phyloP scores from a whole-genome alignment of 495 filamentous ascomycete species.

The Talaromyces adpressus region DNA sequence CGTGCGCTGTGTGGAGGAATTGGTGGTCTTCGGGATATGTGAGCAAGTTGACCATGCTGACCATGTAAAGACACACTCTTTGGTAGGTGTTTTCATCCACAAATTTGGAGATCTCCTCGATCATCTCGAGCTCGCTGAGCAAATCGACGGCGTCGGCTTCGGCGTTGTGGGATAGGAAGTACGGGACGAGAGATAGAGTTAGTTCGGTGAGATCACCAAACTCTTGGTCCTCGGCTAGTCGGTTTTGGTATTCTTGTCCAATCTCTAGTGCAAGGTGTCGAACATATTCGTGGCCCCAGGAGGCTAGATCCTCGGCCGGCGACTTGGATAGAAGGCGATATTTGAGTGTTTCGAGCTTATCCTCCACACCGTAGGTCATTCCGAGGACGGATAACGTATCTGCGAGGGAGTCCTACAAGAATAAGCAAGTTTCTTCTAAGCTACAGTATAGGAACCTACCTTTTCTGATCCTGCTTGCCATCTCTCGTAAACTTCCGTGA shows the following conservation, averaged over 20 bases:
- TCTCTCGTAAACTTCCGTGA: slow-evolving; percentile 78
- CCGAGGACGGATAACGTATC: slow-evolving; percentile 96
- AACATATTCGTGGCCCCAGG: slow-evolving; percentile 98
- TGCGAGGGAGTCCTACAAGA: slow-evolving; percentile 63
- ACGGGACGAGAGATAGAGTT: slow-evolving; percentile 76
- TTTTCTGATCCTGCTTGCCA: slow-evolving; percentile 82
- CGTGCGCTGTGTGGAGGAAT: slow-evolving; percentile 84
- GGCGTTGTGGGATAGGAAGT: slow-evolving; percentile 94
- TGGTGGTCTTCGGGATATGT: slow-evolving; percentile 95
- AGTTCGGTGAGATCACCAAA: slow-evolving; percentile 73
- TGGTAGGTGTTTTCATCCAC: slow-evolving; percentile 91
- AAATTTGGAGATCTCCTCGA: slow-evolving; percentile 81
- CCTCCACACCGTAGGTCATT: slow-evolving; percentile 98
- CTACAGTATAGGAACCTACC: slow-evolving; percentile 30
- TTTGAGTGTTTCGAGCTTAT: slow-evolving; percentile 90
- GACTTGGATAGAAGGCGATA: slow-evolving; percentile 87
- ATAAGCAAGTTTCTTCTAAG: slow-evolving; percentile 9
- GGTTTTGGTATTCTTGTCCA: slow-evolving; percentile 82
- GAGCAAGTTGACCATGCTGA: slow-evolving; percentile 96
- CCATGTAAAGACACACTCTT: slow-evolving; percentile 94
- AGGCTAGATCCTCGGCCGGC: slow-evolving; percentile 67
- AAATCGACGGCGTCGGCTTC: slow-evolving; percentile 97
- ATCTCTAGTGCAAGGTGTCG: slow-evolving; percentile 93
- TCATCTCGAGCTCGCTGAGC: slow-evolving; percentile 93
- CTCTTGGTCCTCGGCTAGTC: slow-evolving; percentile 57